Percentiles rank a stretch among this genome's conserved stretches.
Evolutionary conservation across 768 basidiomycete species (phyloP).

Genomic region (Candolleomyces aberdarensis): DNA sequence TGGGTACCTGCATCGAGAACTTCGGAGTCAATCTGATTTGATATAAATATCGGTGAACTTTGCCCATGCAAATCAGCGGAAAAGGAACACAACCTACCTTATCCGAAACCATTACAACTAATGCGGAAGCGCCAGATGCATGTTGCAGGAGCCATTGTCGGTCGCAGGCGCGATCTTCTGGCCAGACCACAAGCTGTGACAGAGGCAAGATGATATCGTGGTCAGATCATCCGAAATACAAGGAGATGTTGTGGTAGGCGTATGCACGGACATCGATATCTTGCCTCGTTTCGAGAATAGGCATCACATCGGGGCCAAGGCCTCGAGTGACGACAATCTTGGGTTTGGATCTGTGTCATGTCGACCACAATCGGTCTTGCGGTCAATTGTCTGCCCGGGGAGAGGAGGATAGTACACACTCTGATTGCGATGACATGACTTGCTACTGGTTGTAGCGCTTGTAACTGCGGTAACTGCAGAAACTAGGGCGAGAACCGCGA

Average conservation of each 20-base stretch:
- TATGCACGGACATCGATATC: slow-evolving; percentile 50
- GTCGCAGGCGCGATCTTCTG: slow-evolving; percentile 52
- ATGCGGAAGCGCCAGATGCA: slow-evolving; percentile 58
- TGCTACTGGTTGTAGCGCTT: no score
- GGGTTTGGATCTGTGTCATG: slow-evolving; percentile 6
- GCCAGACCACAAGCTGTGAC: slow-evolving; percentile 40
- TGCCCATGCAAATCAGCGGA: neutral
- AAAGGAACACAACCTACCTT: slow-evolving; percentile 41
- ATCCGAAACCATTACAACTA: slow-evolving; percentile 66
- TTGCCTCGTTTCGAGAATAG: slow-evolving; percentile 42
- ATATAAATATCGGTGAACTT: neutral
- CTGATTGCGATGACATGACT: no score
- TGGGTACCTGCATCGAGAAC: slow-evolving; percentile 54
- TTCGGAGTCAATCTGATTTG: slow-evolving; percentile 64
- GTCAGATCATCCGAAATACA: neutral
- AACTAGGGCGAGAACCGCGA: no score
- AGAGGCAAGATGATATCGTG: neutral
- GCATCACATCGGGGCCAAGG: slow-evolving; percentile 64
- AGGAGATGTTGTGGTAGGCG: slow-evolving; percentile 4
- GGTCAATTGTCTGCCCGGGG: neutral
- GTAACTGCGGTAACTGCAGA: no score
- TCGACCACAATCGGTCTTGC: neutral
- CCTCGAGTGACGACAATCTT: slow-evolving; percentile 59
- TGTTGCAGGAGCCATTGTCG: slow-evolving; percentile 75
- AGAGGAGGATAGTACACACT: neutral